Percentiles rank a stretch among this genome's conserved stretches.
phyloP scores from a whole-genome alignment of 2,329 filamentous ascomycete genomes.

The Botrytis aclada region DNA sequence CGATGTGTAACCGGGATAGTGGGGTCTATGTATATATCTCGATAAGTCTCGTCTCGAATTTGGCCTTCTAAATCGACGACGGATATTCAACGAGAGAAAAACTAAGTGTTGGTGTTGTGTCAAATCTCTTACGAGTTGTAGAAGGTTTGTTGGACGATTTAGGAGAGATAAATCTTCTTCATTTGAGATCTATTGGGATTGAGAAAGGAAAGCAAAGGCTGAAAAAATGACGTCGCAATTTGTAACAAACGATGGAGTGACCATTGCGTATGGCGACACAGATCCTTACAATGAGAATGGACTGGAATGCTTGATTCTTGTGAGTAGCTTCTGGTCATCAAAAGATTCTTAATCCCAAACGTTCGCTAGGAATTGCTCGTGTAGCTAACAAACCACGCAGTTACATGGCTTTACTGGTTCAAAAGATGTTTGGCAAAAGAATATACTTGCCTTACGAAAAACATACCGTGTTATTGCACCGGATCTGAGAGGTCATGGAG shows the following conservation, averaged over 20 bases:
- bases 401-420: slow-evolving; percentile 39
- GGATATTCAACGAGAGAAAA: background rate
- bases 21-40: background rate
- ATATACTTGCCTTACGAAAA: slow-evolving; percentile 29
- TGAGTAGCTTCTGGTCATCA: slow-evolving; percentile 18
- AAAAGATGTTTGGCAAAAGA: slow-evolving; percentile 34
- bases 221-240: background rate
- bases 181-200: no score
- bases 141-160: background rate
- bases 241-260: slow-evolving; percentile 29
- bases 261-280: slow-evolving; percentile 31
- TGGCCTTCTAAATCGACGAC: background rate
- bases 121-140: background rate
- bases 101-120: background rate
- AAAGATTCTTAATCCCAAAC: background rate
- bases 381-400: slow-evolving; percentile 23
- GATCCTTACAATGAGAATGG: slow-evolving; percentile 14
- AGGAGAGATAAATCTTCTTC: background rate
- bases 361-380: background rate
- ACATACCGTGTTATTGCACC: slow-evolving; percentile 33
- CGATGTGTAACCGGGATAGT: background rate
- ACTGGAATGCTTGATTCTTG: slow-evolving; percentile 29
- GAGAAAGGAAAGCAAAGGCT: background rate
- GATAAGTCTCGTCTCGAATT: background rate
- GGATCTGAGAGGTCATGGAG: slow-evolving; percentile 37